Conservation (phyloP, 208 protist species). For the Naegleria gruberi region DNA sequence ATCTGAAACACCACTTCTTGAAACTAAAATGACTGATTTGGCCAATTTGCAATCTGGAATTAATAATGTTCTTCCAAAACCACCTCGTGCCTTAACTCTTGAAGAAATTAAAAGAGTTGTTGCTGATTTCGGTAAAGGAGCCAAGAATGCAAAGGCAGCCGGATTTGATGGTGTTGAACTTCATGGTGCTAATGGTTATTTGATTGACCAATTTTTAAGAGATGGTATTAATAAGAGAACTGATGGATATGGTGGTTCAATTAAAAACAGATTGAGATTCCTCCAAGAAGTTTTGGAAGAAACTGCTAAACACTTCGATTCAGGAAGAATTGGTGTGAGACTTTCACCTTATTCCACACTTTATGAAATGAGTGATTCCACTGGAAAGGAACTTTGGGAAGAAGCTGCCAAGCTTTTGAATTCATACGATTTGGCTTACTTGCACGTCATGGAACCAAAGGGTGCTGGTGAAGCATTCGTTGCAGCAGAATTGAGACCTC, state of each 20-base stretch:
- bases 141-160: constrained; percentile 55
- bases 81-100: constrained; percentile 47
- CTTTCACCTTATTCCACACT: constrained; percentile 45
- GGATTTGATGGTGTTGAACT: constrained; percentile 90
- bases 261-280: constrained; percentile 67
- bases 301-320: neutral
- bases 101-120: constrained; percentile 56
- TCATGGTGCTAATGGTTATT: constrained; percentile 75
- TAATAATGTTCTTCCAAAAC: neutral
- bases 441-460: neutral
- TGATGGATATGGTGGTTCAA: constrained; percentile 68
- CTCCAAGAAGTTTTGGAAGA: constrained; percentile 61
- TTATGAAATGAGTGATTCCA: constrained; percentile 57
- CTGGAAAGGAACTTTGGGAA: constrained; percentile 38
- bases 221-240: constrained; percentile 66
- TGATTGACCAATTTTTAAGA: constrained; percentile 86
- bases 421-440: neutral
- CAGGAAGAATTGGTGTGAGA: neutral
- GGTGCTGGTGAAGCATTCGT: neutral
- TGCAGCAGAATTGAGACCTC: neutral
- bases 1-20: neutral
- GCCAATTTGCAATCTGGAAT: neutral
- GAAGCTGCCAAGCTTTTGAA: neutral
- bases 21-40: neutral
- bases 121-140: constrained; percentile 52